These are phyloP conservation scores for Cytospora piceicola DNA, from an alignment of 2,329 filamentous ascomycete genomes.

Conservation along the genomic window DNA sequence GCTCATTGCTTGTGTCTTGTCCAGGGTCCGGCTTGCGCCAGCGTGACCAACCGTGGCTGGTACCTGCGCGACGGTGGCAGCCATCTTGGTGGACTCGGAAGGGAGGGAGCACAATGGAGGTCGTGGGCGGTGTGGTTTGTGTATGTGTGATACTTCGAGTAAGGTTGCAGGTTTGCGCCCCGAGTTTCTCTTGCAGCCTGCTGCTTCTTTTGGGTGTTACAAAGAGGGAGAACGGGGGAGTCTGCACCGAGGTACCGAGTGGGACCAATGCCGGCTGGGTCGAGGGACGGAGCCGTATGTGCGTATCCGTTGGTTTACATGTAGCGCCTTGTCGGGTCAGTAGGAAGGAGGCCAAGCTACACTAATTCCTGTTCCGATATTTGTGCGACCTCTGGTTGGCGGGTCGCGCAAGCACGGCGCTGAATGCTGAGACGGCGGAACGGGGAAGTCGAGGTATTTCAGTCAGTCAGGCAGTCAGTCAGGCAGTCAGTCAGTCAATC, in stretches of 20 bases:
- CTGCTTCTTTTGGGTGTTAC: not conserved
- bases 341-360: slow-evolving; percentile 3
- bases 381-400: slow-evolving; percentile 1
- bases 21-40: slow-evolving; percentile 25
- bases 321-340: slow-evolving; percentile 6
- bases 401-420: slow-evolving; percentile 7
- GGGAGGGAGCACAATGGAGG: no score
- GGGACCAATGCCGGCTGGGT: slow-evolving; percentile 11
- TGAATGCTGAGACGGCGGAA: slow-evolving; percentile 11
- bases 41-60: slow-evolving; percentile 33
- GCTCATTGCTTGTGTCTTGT: slow-evolving; percentile 22
- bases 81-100: slow-evolving; percentile 33
- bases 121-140: not conserved
- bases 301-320: slow-evolving; percentile 17
- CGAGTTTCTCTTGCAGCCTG: not conserved
- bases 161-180: slow-evolving; percentile 3
- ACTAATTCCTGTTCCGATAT: slow-evolving; percentile 1
- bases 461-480: no score
- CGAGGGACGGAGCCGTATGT: slow-evolving; percentile 8
- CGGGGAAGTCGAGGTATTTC: not conserved
- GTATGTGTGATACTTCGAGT: slow-evolving; percentile 3
- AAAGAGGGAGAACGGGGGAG: not conserved
- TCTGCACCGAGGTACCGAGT: not conserved
- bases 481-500: not conserved
- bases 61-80: slow-evolving; percentile 40